Base-by-base conservation (phyloP, 257 asterid species). In the Linaria vulgaris region DNA sequence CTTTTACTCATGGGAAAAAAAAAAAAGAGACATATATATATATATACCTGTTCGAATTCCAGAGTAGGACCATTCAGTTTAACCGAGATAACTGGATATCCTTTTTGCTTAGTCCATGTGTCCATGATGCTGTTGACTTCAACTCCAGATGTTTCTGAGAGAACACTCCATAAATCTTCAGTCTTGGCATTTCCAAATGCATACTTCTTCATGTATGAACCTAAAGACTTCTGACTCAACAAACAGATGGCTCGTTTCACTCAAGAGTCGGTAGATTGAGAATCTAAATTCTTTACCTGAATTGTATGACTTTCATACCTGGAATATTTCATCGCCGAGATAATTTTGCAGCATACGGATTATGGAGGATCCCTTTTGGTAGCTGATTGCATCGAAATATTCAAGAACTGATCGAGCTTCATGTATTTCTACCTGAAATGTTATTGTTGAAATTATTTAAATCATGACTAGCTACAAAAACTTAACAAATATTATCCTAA, bases 301-400 rank as follows among this genome's bases (percentile, higher is more conserved):
- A 34, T 16, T 12, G 15, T 44, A 44, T 16, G 44, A 62, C 20
- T 1, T 59, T 13, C 53, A 43, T 47, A 72, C 84, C 81, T 72
- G 84, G 44, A 79, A 79, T 56, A 69, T 49, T n/a, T 72, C 81
- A 15, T 70, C 71, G 3, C 84, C 84, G 27, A 79, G 81, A 75
- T 56, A 79, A 63, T 70, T 61, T 31, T 61, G 61, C 34, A 79
- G 19, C 84, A 79, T 79, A 19, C 76, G 75, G 57, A 79, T 72
- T 12, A 79, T 61, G 16, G 84, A 66, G 17, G 81, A 70, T 20
- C 84, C 78, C 59, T 79, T 79, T 16, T 47, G 2, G 19, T 79
- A 75, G 64, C 84, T 79, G 50, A 79, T 75, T 43, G 45, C 78
- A 51, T 79, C 84, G 34, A 79, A 75, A 48, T 69, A 66, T 72